Evolutionary conservation across 2,329 filamentous ascomycete species (phyloP), one percentile per base, ranked within the genome.

Genomic region (Cryphonectria japonica): DNA sequence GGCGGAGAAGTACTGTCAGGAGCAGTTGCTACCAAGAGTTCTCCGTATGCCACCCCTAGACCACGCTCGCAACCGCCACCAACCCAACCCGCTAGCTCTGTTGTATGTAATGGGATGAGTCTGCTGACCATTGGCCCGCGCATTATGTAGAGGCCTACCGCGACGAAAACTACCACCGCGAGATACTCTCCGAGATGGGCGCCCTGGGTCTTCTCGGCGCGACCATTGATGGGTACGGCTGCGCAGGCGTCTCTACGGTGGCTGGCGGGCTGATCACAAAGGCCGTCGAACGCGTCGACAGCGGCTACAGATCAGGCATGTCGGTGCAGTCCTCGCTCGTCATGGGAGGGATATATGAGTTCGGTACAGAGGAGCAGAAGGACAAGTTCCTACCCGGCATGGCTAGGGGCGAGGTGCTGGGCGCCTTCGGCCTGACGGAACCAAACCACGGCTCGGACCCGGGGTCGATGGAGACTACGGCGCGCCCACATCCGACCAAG

Each of bases 1-100:
- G 7, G 95, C 95, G 46, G 93, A 97, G 81, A 88, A 93, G 73
- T 99, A 98, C 79, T 98, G 95, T 79, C 95, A 98, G 81, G 95
- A 98, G 80, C 89, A 89, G 72, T 86, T 99, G 83, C 84, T 93
- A 59, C 96, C 96, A 66, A 87, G 95, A 74, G 92, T 99, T 66
- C 86, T 98, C 72, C 91, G 95, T 97, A 86, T 75, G 88, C n/a
- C 59, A 81, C 72, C 72, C 60, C 39, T 54, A 29, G 34, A 41
- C 60, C 7, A 2, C 11, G 14, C 59, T 13, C 59, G 2, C 59
- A 22, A 8, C 7, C 19, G 29, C 46, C 19, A 13, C 8, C 50
- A 26, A 26, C 19, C 2, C 14, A 7, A 19, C 14, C 32, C n/a
- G 54, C 59, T 13, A 34, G 22, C 34, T 29, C 37, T 39, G 29